Conservation (phyloP, 2,329 filamentous ascomycete species). For the Plectosphaerella sp. region DNA sequence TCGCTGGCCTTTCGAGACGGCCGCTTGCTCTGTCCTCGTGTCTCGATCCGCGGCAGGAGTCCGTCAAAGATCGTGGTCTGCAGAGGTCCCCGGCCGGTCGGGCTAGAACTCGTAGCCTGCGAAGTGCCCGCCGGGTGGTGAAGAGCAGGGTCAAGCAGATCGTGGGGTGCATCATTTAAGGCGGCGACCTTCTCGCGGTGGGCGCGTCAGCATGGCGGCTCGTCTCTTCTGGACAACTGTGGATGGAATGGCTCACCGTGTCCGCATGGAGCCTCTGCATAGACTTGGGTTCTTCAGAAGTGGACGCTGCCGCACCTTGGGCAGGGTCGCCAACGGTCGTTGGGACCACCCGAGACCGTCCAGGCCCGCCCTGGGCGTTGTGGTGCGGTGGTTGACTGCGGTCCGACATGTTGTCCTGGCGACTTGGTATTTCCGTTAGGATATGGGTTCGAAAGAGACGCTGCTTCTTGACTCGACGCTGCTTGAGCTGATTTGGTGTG, state of each 20-base stretch:
- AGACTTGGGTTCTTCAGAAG: not conserved
- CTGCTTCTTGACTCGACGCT: not conserved
- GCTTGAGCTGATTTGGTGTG: not conserved
- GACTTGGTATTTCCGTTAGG: not conserved
- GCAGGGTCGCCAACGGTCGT: not conserved
- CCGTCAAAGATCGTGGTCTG: constrained; percentile 13
- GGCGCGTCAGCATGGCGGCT: not conserved
- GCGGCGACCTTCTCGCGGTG: constrained; percentile 2
- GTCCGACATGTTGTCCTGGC: not conserved
- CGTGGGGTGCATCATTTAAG: constrained; percentile 2
- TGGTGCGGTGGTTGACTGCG: not conserved
- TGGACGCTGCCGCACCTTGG: not conserved
- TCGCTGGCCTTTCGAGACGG: constrained; percentile 9
- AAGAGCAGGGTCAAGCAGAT: constrained; percentile 6
- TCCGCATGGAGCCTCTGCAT: constrained; percentile 7
- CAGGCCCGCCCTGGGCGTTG: not conserved
- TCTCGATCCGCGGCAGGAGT: constrained; percentile 17
- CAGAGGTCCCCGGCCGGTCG: constrained; percentile 7
- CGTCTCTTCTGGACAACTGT: not conserved
- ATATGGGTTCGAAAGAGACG: not conserved
- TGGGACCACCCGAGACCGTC: not conserved
- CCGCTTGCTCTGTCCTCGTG: constrained; percentile 15
- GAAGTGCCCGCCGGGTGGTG: constrained; percentile 8
- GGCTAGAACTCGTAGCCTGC: constrained; percentile 8
- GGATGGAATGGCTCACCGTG: constrained; percentile 1